phyloP scores from a whole-genome alignment of 1,284 basidiomycete species.

The Leccinum brunneo-olivaceum region DNA sequence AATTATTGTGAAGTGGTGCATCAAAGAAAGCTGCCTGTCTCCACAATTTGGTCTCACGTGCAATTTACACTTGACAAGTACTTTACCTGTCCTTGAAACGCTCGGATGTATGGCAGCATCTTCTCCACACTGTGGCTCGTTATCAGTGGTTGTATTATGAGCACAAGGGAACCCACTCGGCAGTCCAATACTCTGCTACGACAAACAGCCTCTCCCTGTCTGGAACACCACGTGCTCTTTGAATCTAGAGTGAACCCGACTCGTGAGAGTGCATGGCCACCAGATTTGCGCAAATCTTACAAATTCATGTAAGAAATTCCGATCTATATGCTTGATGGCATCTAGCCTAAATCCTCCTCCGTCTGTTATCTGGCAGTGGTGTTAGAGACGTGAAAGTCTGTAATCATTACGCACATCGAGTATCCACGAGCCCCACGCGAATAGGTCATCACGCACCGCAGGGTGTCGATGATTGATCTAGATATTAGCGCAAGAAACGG shows the following conservation, averaged over 20 bases:
- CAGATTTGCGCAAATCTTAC: conserved; percentile 35
- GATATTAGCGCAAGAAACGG: neutral
- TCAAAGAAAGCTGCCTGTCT: conserved; percentile 70
- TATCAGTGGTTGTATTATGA: conserved; percentile 1
- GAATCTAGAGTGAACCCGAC: conserved; percentile 38
- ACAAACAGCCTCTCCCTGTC: conserved; percentile 51
- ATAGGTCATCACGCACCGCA: conserved; percentile 62
- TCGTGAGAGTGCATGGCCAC: neutral
- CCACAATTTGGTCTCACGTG: neutral
- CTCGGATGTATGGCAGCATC: conserved; percentile 51
- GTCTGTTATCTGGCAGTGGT: conserved; percentile 56
- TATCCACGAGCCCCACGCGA: conserved; percentile 67
- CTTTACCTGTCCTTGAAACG: conserved; percentile 55
- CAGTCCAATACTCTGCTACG: conserved; percentile 73
- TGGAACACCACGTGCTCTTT: conserved; percentile 38
- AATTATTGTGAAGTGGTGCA: conserved; percentile 70
- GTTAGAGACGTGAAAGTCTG: conserved; percentile 4
- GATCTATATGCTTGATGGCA: conserved; percentile 82
- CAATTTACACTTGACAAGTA: conserved; percentile 6
- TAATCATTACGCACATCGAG: conserved; percentile 42
- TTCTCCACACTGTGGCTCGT: conserved; percentile 37
- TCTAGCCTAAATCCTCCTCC: conserved; percentile 82
- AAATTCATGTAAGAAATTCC: conserved; percentile 57
- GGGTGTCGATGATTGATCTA: conserved; percentile 86
- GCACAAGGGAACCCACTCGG: conserved; percentile 39